These are phyloP conservation scores for Melanomma pulvis-pyrius DNA, from an alignment of 495 filamentous ascomycete genomes.

Conservation along the genomic window DNA sequence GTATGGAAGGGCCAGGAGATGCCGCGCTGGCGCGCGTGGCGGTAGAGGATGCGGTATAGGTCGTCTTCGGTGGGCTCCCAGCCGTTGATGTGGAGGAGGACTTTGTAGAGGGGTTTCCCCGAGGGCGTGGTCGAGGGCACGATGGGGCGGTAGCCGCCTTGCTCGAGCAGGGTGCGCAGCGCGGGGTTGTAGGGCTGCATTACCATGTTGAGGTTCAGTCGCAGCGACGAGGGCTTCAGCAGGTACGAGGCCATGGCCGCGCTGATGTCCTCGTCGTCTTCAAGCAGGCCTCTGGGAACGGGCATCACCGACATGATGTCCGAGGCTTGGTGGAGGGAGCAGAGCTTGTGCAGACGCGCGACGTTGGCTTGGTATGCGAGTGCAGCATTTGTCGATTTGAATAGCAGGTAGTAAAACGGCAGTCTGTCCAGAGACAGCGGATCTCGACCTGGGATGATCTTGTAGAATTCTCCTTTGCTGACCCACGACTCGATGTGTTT, in stretches of 20 bases:
- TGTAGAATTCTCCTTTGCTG: constrained; percentile 51
- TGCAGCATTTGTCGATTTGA: constrained; percentile 58
- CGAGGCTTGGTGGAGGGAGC: constrained; percentile 43
- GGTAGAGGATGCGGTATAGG: constrained; percentile 29
- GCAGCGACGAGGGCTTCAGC: constrained; percentile 52
- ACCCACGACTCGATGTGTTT: constrained; percentile 66
- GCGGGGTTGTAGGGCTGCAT: constrained; percentile 36
- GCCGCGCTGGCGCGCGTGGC: constrained; percentile 28
- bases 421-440: constrained; percentile 55
- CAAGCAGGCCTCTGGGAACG: constrained; percentile 43
- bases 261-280: constrained; percentile 53
- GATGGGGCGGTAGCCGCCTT: constrained; percentile 38
- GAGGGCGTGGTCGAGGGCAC: constrained; percentile 5
- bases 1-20: constrained; percentile 34
- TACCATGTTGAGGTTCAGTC: constrained; percentile 39
- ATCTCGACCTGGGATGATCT: constrained; percentile 57
- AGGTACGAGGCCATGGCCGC: constrained; percentile 53
- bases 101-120: constrained; percentile 35
- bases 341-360: constrained; percentile 50
- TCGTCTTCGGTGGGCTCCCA: constrained; percentile 20
- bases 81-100: constrained; percentile 41
- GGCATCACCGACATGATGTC: constrained; percentile 39
- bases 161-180: constrained; percentile 32
- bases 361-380: constrained; percentile 56
- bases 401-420: constrained; percentile 65